Percentiles rank a stretch among this genome's conserved stretches.
These are phyloP conservation scores for Pseudohalonectria lignicola DNA, from an alignment of 2,329 filamentous ascomycete species.

Conservation along the genomic window DNA sequence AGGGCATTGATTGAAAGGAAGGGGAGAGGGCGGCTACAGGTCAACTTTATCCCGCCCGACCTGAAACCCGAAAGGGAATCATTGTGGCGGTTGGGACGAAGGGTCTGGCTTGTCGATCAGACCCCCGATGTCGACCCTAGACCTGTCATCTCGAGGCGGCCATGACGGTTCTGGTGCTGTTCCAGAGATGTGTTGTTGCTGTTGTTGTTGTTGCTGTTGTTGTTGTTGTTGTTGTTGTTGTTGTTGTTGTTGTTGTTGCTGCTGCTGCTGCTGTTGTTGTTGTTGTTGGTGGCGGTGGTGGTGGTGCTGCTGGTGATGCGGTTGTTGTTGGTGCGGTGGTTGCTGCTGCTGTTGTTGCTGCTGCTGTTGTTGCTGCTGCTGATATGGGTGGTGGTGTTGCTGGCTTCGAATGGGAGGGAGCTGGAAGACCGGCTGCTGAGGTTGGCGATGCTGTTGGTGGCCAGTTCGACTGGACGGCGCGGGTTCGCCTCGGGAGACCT, in stretches of 20 bases:
- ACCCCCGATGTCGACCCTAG: conserved; percentile 49
- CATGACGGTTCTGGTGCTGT: no score
- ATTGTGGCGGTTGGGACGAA: no score
- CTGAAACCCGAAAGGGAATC: no score
- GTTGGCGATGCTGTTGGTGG: conserved; percentile 8
- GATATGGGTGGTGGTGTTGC: conserved; percentile 14
- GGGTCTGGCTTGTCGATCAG: conserved; percentile 47
- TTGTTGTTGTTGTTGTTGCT: conserved; percentile 7
- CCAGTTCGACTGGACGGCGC: conserved; percentile 19
- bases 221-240: conserved; percentile 14
- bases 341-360: conserved; percentile 12
- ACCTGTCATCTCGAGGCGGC: conserved; percentile 34
- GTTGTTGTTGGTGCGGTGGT: conserved; percentile 5
- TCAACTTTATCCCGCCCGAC: no score
- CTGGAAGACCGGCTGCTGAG: conserved; percentile 24
- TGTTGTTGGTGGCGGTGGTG: conserved; percentile 17
- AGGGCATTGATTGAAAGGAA: no score
- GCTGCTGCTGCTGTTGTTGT: conserved; percentile 1
- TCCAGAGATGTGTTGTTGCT: neutral
- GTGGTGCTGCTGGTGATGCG: neutral
- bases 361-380: neutral
- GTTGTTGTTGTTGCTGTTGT: neutral
- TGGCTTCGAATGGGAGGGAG: conserved; percentile 36
- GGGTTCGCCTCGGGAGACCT: no score
- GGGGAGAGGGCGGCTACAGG: no score